Percentiles rank a stretch among this genome's conserved stretches.
These are phyloP conservation scores for Leishmania tropica DNA, from an alignment of 208 protist genomes.

Conservation along the genomic window DNA sequence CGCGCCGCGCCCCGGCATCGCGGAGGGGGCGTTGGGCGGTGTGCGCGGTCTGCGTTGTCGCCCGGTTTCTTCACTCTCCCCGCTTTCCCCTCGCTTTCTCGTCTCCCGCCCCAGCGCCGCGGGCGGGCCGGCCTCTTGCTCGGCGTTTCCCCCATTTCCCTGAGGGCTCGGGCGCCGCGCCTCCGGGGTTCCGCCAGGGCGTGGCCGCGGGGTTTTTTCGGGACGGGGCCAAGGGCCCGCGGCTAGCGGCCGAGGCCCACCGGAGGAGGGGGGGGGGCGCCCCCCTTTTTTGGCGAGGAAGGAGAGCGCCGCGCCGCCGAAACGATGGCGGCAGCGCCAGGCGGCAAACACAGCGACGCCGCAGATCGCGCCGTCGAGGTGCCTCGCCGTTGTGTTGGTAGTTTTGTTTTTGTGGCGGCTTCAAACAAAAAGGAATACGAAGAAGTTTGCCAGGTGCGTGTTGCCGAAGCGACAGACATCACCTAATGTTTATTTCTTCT, in stretches of 20 bases:
- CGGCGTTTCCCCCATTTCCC: too few species aligned
- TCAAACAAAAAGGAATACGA: not conserved
- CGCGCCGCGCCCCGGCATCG: not conserved
- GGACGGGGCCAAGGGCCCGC: too few species aligned
- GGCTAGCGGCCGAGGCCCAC: too few species aligned
- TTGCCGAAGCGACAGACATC: not conserved
- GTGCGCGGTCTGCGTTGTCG: not conserved
- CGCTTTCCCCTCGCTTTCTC: not conserved
- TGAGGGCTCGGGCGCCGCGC: too few species aligned
- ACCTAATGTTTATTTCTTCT: not conserved
- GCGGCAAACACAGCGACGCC: not conserved
- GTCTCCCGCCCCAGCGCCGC: too few species aligned
- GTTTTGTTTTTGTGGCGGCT: not conserved
- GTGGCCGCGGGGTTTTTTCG: too few species aligned
- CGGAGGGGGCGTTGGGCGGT: not conserved
- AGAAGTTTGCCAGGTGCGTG: not conserved
- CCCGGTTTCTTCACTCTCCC: not conserved
- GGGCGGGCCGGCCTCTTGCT: too few species aligned
- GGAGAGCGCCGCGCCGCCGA: not conserved
- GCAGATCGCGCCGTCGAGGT: not conserved
- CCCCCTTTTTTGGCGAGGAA: too few species aligned
- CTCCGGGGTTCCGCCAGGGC: not conserved
- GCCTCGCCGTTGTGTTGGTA: not conserved
- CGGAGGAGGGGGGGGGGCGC: too few species aligned
- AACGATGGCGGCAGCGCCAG: not conserved